Percentiles rank a stretch among this genome's conserved stretches.
Evolutionary conservation across 768 basidiomycete species (phyloP).

Genomic region (Podaxis sp.): DNA sequence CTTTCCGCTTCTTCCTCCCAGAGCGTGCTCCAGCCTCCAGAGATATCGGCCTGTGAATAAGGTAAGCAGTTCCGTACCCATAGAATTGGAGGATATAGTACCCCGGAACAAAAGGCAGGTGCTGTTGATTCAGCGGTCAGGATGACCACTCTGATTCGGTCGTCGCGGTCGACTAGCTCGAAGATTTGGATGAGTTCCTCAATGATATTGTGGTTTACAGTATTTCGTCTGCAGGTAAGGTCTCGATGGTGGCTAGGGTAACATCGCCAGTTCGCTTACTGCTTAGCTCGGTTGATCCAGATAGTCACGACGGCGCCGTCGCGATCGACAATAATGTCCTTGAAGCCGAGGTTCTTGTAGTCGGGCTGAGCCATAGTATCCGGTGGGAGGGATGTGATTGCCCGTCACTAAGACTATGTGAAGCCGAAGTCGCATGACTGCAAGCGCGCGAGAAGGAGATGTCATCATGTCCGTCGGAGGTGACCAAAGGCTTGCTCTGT

Average conservation of each 20-base stretch:
- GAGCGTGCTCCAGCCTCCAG: conserved; percentile 43
- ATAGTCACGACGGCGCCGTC: conserved; percentile 45
- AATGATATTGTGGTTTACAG: conserved; percentile 31
- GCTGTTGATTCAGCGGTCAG: conserved; percentile 51
- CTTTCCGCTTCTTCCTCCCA: conserved; percentile 38
- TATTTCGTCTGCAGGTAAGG: conserved; percentile 39
- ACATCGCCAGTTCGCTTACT: conserved; percentile 27
- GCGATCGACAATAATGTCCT: conserved; percentile 39
- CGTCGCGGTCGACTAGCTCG: conserved; percentile 47
- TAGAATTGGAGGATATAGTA: conserved; percentile 23
- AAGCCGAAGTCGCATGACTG: background rate
- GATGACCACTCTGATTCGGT: conserved; percentile 49
- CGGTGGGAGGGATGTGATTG: background rate
- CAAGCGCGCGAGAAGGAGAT: background rate
- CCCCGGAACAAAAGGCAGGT: conserved; percentile 55
- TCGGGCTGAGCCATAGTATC: conserved; percentile 30
- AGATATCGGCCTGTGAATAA: conserved; percentile 43
- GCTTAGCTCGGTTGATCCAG: conserved; percentile 44
- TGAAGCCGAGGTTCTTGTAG: conserved; percentile 36
- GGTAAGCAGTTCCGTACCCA: background rate
- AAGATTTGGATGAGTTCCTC: conserved; percentile 42
- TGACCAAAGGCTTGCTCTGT: background rate
- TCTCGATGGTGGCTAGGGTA: background rate
- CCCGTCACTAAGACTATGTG: background rate
- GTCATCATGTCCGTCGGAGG: background rate